Evolutionary conservation across 192 early-diverging fungal species (phyloP).

Genomic region (Coemansia erecta): DNA sequence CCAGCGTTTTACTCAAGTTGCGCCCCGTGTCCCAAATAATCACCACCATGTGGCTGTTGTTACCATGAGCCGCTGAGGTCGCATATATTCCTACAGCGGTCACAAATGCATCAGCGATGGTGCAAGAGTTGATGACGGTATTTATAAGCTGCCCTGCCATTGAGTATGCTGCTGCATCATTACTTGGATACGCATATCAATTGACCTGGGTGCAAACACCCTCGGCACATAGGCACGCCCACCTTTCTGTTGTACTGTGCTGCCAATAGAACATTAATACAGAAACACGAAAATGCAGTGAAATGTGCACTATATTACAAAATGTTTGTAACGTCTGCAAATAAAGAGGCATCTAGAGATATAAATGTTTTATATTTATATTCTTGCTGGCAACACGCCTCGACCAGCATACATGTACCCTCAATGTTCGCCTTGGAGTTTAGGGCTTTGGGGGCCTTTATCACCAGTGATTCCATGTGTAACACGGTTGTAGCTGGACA

Average conservation of each 20-base stretch:
- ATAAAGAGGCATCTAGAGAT: too few relatives aligned
- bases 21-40: constrained; percentile 68
- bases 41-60: constrained; percentile 47
- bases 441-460: constrained; percentile 66
- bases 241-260: too few relatives aligned
- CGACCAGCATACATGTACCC: constrained; percentile 81
- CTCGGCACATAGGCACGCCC: constrained; percentile 63
- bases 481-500: constrained; percentile 70
- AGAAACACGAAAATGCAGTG: too few relatives aligned
- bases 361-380: too few relatives aligned
- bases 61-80: constrained; percentile 21
- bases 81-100: constrained; percentile 59
- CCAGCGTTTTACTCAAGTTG: constrained; percentile 67
- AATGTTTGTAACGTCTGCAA: too few relatives aligned
- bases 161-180: constrained; percentile 69
- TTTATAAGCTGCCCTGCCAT: constrained; percentile 66
- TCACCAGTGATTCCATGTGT: constrained; percentile 87
- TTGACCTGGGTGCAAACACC: constrained; percentile 49
- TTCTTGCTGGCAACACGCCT: constrained; percentile 68
- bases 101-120: too few relatives aligned
- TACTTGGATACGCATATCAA: constrained; percentile 70
- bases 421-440: constrained; percentile 81
- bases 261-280: too few relatives aligned
- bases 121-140: too few relatives aligned
- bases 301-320: too few relatives aligned